Percentiles rank a stretch among this genome's conserved stretches.
Evolutionary conservation across 2,329 filamentous ascomycete species (phyloP).

Genomic region (Epichloe amarillans): DNA sequence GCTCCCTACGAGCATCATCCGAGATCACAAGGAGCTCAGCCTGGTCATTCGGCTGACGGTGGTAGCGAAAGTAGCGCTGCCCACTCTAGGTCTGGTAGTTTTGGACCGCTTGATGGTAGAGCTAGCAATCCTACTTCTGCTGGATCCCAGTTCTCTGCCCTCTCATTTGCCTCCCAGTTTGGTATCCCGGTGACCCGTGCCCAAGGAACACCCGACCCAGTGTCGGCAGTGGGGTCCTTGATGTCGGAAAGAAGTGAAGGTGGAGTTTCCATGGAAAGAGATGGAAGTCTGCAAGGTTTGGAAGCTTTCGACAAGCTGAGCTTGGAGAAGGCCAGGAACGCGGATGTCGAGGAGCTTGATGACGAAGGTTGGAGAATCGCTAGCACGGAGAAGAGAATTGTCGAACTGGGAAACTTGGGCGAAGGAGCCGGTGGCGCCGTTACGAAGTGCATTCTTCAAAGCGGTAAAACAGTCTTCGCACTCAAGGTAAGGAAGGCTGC

Average conservation of each 20-base stretch:
- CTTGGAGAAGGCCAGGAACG: constrained; percentile 65
- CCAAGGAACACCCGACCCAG: constrained; percentile 65
- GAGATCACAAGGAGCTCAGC: constrained; percentile 37
- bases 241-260: constrained; percentile 72
- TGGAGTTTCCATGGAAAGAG: constrained; percentile 65
- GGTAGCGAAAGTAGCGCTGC: constrained; percentile 69
- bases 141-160: constrained; percentile 71
- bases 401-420: constrained; percentile 78
- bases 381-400: constrained; percentile 74
- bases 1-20: constrained; percentile 55
- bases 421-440: constrained; percentile 95
- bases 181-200: constrained; percentile 52
- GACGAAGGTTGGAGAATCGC: constrained; percentile 93
- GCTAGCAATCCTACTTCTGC: constrained; percentile 74
- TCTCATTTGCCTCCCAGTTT: constrained; percentile 66
- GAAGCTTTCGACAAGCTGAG: constrained; percentile 69
- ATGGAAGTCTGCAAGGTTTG: constrained; percentile 65
- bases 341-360: constrained; percentile 90
- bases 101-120: constrained; percentile 61
- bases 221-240: constrained; percentile 74
- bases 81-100: constrained; percentile 74
- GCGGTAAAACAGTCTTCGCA: constrained; percentile 88
- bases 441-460: constrained; percentile 77
- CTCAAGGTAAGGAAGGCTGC: constrained; percentile 54
- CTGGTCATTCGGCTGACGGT: constrained; percentile 55